Evolutionary conservation across 2,329 filamentous ascomycete species (phyloP).

Genomic region (Penicillium sp.): DNA sequence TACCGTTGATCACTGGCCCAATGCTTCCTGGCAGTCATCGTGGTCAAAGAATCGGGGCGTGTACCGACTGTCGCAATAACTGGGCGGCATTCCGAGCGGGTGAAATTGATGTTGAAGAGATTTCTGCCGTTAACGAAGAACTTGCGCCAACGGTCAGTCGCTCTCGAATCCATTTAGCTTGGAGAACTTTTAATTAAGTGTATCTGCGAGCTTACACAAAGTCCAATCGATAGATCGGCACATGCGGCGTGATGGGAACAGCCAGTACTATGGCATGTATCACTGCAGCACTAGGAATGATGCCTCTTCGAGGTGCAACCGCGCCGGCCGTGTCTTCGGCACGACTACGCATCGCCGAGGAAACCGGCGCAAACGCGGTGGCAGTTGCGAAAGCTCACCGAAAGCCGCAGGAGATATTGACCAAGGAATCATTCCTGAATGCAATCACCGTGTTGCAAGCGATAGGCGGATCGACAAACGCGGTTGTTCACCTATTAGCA

Average conservation of each 20-base stretch:
- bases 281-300: conserved; percentile 55
- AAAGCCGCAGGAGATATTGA: conserved; percentile 49
- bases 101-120: conserved; percentile 70
- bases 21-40: conserved; percentile 73
- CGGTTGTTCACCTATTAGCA: conserved; percentile 57
- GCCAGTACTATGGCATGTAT: conserved; percentile 61
- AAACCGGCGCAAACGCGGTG: conserved; percentile 55
- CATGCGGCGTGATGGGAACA: conserved; percentile 61
- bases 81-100: conserved; percentile 71
- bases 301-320: conserved; percentile 55
- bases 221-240: conserved; percentile 42
- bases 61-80: conserved; percentile 73
- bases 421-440: conserved; percentile 54
- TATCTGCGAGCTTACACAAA: neutral
- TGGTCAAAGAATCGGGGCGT: conserved; percentile 68
- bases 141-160: conserved; percentile 65
- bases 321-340: conserved; percentile 57
- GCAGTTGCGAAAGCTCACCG: conserved; percentile 41
- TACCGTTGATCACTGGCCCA: conserved; percentile 70
- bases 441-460: conserved; percentile 57
- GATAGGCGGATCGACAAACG: conserved; percentile 60
- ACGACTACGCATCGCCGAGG: conserved; percentile 56
- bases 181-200: neutral
- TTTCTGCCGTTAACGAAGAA: conserved; percentile 70
- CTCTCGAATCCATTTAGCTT: neutral